A percentile compares a stretch with the other conserved stretches of the same genome.
These are phyloP conservation scores for Trichoderma asperelloides DNA, from an alignment of 495 filamentous ascomycete species.

Conservation along the genomic window DNA sequence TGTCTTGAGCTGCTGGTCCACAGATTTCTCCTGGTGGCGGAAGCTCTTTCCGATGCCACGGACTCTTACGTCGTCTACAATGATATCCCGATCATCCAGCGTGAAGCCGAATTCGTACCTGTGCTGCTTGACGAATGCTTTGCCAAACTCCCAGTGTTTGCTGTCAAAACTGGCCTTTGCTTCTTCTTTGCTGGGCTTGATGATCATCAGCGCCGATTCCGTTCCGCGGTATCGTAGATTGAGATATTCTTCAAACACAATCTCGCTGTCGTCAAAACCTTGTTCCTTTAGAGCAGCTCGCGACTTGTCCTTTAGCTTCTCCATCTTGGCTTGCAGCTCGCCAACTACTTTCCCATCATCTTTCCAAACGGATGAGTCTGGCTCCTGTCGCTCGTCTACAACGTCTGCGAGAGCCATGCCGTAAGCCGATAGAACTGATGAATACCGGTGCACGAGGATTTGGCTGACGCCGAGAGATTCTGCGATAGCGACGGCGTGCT, in stretches of 20 bases:
- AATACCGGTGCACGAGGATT: constrained; percentile 85
- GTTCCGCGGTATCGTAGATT: constrained; percentile 87
- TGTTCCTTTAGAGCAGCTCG: constrained; percentile 55
- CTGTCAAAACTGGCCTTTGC: constrained; percentile 48
- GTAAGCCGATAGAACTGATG: constrained; percentile 90
- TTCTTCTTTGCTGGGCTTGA: constrained; percentile 53
- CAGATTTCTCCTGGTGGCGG: constrained; percentile 65
- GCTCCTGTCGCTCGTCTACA: constrained; percentile 86
- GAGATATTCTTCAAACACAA: constrained; percentile 78
- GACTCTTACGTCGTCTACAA: constrained; percentile 86
- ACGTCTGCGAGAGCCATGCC: constrained; percentile 96
- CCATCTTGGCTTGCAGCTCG: constrained; percentile 46
- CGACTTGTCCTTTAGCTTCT: constrained; percentile 60
- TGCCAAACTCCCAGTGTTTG: constrained; percentile 68
- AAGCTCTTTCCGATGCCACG: constrained; percentile 84
- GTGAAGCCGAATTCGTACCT: constrained; percentile 94
- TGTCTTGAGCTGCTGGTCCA: constrained; percentile 67
- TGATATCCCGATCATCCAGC: constrained; percentile 77
- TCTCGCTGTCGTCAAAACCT: constrained; percentile 62
- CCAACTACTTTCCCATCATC: constrained; percentile 44
- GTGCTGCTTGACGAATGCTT: constrained; percentile 78
- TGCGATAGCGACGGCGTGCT: constrained; percentile 94
- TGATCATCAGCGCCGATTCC: constrained; percentile 79
- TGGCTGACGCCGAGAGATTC: constrained; percentile 78
- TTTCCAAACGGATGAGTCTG: constrained; percentile 72